Base-by-base conservation (phyloP, 495 filamentous ascomycete genomes). In the Podospora appendiculata region DNA sequence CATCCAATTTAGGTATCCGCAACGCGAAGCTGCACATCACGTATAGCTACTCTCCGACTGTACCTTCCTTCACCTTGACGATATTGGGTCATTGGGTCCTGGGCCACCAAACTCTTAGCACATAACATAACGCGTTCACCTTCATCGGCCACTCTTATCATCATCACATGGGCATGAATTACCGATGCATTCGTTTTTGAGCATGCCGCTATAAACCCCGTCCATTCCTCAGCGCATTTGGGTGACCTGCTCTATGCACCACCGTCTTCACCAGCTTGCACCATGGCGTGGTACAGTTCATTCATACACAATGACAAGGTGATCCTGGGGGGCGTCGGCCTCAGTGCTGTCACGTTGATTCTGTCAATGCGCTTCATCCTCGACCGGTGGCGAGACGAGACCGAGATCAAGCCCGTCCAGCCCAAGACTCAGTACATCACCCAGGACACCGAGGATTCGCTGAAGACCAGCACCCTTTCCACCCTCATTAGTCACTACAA, bases 401-500 rank as follows among this genome's bases (percentile, higher is more conserved):
- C 69, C 51, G 66, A 73, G 52, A 61, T 78, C 56, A 71, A 71
- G 25, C 71, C 69, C 2, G 56, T 64, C 12, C 73, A 70, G 50
- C 77, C 72, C 40, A 81, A 79, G 59, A 72, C 78, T 10, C 76
- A 78, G 53, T 80, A 79, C 58, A 81, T 81, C 52, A 81, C 76
- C 9, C 78, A 81, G 55, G 73, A 74, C n/a, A 79, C 77, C n/a
- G 78, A 81, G 53, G 78, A 81, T 46, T 74, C 77, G 2, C 64
- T 81, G 11, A 70, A 72, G 41, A 49, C 68, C 0, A 56, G 57
- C 36, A 81, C 78, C 0, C 59, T 81, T 7, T 70, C 78, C 32
- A 78, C 69, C n/a, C 68, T 81, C 16, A 57, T 79, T 7, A 62
- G 66, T 0, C 77, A 78, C 53, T 76, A 79, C 47, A 81, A 78